Percentiles rank a stretch among this genome's conserved stretches.
Evolutionary conservation across 345 rosid genomes (phyloP).

Genomic region (Iberis pinnata): DNA sequence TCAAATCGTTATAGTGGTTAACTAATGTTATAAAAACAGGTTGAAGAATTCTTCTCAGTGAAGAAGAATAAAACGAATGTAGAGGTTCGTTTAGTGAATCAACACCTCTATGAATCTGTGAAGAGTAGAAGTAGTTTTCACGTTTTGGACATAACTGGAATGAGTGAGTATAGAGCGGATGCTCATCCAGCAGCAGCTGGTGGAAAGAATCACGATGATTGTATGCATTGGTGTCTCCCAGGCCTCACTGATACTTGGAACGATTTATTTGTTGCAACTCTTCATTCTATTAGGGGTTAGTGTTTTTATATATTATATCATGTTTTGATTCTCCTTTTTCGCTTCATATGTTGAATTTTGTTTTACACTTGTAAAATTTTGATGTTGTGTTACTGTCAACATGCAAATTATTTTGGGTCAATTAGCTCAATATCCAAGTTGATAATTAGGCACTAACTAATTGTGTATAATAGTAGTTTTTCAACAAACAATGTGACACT

Average conservation of each 20-base stretch:
- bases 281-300: conserved; percentile 7
- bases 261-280: conserved; percentile 46
- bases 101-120: conserved; percentile 47
- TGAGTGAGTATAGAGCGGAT: conserved; percentile 93
- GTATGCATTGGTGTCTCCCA: conserved; percentile 99
- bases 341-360: no score
- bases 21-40: conserved; percentile 31
- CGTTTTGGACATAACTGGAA: conserved; percentile 58
- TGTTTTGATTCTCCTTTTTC: no score
- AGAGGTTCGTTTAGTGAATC: conserved; percentile 64
- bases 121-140: conserved; percentile 47
- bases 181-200: conserved; percentile 81
- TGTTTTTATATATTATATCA: no score
- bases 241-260: conserved; percentile 86
- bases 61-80: conserved; percentile 64
- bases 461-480: no score
- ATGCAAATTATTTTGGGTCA: no score
- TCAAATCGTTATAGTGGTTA: neutral
- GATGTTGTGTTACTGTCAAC: no score
- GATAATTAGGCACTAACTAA: no score
- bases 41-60: conserved; percentile 60
- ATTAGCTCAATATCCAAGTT: no score
- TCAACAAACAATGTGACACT: no score
- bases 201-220: conserved; percentile 82
- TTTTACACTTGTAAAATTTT: no score